Conservation (phyloP, 2,329 filamentous ascomycete species). For the Scedosporium aurantiacum region DNA sequence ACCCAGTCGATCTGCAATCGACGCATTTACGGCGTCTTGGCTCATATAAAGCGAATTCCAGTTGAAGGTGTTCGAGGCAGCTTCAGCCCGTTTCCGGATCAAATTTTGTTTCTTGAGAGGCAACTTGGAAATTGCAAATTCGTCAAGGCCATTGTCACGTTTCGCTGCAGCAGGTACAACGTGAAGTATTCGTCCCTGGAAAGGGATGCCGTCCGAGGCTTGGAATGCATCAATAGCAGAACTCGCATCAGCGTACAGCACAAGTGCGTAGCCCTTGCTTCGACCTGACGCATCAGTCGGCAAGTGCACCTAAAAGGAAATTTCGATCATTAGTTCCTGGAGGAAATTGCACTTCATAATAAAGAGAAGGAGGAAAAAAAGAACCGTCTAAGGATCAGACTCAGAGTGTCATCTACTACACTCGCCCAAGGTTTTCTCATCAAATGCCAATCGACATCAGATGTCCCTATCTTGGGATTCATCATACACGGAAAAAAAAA, state of each 20-base stretch:
- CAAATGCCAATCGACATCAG: slow-evolving; percentile 83
- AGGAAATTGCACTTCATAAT: too few relatives aligned
- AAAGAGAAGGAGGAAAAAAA: slow-evolving; percentile 13
- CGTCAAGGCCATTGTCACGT: slow-evolving; percentile 71
- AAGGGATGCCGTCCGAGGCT: slow-evolving; percentile 69
- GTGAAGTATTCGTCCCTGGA: slow-evolving; percentile 87
- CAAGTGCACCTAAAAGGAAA: slow-evolving; percentile 62
- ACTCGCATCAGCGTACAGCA: slow-evolving; percentile 64
- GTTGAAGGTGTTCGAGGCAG: slow-evolving; percentile 70
- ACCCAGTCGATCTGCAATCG: slow-evolving; percentile 74
- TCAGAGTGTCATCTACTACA: slow-evolving; percentile 50
- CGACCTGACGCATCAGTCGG: slow-evolving; percentile 61
- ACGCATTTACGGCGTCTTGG: slow-evolving; percentile 86
- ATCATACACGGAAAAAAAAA: slow-evolving; percentile 50
- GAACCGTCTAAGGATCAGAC: slow-evolving; percentile 45
- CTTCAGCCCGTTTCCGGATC: slow-evolving; percentile 74
- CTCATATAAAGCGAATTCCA: slow-evolving; percentile 99
- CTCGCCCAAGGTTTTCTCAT: slow-evolving; percentile 75
- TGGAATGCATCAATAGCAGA: slow-evolving; percentile 71
- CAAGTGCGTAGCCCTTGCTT: slow-evolving; percentile 83
- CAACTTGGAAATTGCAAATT: slow-evolving; percentile 80
- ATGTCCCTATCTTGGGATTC: slow-evolving; percentile 99
- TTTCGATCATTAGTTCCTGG: slow-evolving; percentile 25
- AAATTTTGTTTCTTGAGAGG: slow-evolving; percentile 91
- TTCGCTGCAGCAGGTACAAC: slow-evolving; percentile 78